Conservation (phyloP, 805 yeast genomes). For the Candida gorgasii region DNA sequence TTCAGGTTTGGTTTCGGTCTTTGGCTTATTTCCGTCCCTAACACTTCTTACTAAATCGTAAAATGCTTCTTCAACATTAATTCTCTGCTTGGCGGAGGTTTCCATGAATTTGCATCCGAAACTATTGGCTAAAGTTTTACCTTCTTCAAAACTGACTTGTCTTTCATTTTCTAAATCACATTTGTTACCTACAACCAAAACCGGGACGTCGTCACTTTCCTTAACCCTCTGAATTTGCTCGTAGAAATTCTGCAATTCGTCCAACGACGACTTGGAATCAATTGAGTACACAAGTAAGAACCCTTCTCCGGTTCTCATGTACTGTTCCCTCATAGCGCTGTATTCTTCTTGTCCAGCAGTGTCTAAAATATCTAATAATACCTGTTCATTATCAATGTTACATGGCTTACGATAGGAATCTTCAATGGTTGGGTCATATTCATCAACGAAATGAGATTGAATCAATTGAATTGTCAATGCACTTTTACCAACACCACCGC, state of each 20-base stretch:
- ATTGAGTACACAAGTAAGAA: conserved; percentile 86
- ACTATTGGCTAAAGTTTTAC: conserved; percentile 58
- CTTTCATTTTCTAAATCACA: conserved; percentile 74
- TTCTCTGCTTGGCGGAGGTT: conserved; percentile 88
- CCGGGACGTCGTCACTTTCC: conserved; percentile 73
- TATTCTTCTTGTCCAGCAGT: conserved; percentile 99
- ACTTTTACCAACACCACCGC: conserved; percentile 98
- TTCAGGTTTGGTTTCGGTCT: not conserved
- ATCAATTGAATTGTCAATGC: conserved; percentile 94
- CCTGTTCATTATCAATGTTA: conserved; percentile 74
- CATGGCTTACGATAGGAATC: conserved; percentile 88
- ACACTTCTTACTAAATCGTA: conserved; percentile 65
- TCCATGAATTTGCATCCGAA: conserved; percentile 79
- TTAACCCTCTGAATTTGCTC: conserved; percentile 80
- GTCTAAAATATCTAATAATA: conserved; percentile 82
- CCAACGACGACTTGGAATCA: conserved; percentile 81
- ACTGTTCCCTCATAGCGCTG: conserved; percentile 81
- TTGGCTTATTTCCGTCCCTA: conserved; percentile 24
- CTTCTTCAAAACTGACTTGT: conserved; percentile 71
- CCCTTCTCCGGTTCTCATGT: conserved; percentile 96
- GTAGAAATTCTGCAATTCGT: conserved; percentile 75
- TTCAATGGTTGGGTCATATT: conserved; percentile 97
- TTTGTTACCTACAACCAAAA: conserved; percentile 77
- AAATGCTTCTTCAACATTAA: conserved; percentile 86
- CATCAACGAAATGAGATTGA: conserved; percentile 94